These are phyloP conservation scores for Pichia norvegensis DNA, from an alignment of 1,139 yeast species.

Conservation along the genomic window DNA sequence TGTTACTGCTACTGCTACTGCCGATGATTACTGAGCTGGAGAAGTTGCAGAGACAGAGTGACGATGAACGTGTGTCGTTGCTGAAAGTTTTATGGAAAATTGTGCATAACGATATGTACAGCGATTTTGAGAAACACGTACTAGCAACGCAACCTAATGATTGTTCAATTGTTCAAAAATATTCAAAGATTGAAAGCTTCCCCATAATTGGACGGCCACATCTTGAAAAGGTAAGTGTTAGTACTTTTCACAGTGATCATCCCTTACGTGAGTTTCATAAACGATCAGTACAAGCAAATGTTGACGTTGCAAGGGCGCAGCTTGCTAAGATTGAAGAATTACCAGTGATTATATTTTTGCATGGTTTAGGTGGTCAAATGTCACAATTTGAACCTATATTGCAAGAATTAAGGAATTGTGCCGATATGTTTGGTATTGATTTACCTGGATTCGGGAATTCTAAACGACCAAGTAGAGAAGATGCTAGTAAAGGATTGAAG, in stretches of 20 bases:
- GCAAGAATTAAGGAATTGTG: constrained; percentile 58
- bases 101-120: constrained; percentile 16
- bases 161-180: constrained; percentile 47
- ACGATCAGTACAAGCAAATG: constrained; percentile 27
- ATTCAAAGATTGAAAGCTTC: constrained; percentile 33
- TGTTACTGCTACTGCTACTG: not conserved
- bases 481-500: constrained; percentile 1
- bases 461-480: constrained; percentile 22
- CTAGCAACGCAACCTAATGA: constrained; percentile 43
- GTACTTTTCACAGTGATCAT: constrained; percentile 45
- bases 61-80: constrained; percentile 3
- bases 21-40: not conserved
- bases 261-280: constrained; percentile 44
- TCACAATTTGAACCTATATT: constrained; percentile 63
- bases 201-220: constrained; percentile 28
- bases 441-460: constrained; percentile 73
- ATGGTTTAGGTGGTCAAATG: constrained; percentile 75
- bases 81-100: constrained; percentile 10
- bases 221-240: constrained; percentile 34
- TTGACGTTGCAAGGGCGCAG: constrained; percentile 22
- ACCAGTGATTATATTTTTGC: constrained; percentile 57
- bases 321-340: constrained; percentile 36
- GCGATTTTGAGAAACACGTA: constrained; percentile 35
- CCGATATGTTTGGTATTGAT: constrained; percentile 57
- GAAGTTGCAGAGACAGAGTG: constrained; percentile 15